A percentile compares a stretch with the other conserved stretches of the same genome.
phyloP scores from a whole-genome alignment of 331 rosid species.

The Prunus yedoensis region DNA sequence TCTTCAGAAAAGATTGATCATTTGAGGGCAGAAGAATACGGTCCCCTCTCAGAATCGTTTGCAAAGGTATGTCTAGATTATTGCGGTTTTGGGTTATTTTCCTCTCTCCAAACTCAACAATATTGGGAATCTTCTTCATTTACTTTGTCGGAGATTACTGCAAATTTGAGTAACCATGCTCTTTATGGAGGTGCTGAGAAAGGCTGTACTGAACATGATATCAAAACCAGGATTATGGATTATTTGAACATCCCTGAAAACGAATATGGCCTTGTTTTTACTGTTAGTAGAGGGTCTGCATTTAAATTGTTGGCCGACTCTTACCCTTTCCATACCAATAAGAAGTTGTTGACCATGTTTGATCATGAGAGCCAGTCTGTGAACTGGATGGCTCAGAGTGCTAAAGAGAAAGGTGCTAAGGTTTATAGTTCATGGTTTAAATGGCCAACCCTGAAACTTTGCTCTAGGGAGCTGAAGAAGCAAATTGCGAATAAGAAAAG shows the following conservation, averaged over 20 bases:
- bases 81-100: conserved; percentile 53
- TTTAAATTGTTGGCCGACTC: conserved; percentile 53
- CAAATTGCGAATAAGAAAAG: conserved; percentile 41
- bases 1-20: conserved; percentile 46
- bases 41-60: conserved; percentile 37
- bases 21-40: conserved; percentile 45
- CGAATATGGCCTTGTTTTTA: conserved; percentile 57
- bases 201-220: conserved; percentile 46
- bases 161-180: conserved; percentile 54
- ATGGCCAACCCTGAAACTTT: conserved; percentile 56
- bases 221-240: conserved; percentile 49
- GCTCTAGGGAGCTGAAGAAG: conserved; percentile 52
- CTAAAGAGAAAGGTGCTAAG: conserved; percentile 52
- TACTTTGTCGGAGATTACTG: conserved; percentile 47
- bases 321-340: conserved; percentile 48
- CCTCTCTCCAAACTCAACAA: conserved; percentile 41
- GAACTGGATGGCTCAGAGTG: conserved; percentile 61
- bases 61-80: conserved; percentile 56
- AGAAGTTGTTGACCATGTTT: conserved; percentile 50
- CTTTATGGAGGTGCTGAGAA: conserved; percentile 51
- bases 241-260: conserved; percentile 49
- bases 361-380: conserved; percentile 61
- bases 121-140: conserved; percentile 49
- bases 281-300: conserved; percentile 55
- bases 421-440: conserved; percentile 53